Base-by-base conservation (phyloP, 164 flowering plant species). In the Piper betle region DNA sequence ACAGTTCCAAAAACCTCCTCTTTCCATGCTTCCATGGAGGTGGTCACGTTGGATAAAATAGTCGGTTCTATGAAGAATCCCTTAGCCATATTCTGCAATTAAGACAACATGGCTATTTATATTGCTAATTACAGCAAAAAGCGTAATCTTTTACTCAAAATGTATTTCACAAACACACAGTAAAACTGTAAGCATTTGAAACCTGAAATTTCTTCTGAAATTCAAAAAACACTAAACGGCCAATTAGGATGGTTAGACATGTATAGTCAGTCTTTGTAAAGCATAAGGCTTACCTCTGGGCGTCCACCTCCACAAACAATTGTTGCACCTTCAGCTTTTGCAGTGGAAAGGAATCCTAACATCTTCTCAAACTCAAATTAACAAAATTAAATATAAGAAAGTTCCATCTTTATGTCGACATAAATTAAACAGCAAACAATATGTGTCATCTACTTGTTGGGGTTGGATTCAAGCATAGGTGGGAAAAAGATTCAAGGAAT, bases 1-100 rank as follows among this genome's bases (percentile, higher is more conserved):
- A 94, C 95, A 61, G 99, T 97, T 64, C 97, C 99, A 74, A 94
- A 94, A 52, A 88, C 97, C 81, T 94, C 99, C 69, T 91, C 97
- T 62, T 77, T 86, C 99, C 99, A 94, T 37, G 91, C 83, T 85
- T 91, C 86, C 99, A 94, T 94, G 58, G 96, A 82, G 48, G 89
- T 84, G 41, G 78, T 72, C 20, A 94, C 91, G 73, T 94, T 80
- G 59, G 78, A 80, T 59, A 94, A 83, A 67, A 94, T 83, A 33
- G 97, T 77, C 66, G 99, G 97, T 66, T 85, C 82, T 20, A 94
- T 53, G 57, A 73, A 94, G 70, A 63, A 91, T 53, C 99, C 99
- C 66, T 81, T 90, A 75, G 84, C 78, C 64, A 94, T 66, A 74
- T 91, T 92, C 97, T 94, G 87, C 70, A 63, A 71, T 64, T 46